Percentiles rank a stretch among this genome's conserved stretches.
These are phyloP conservation scores for Fonsecaea pedrosoi DNA, from an alignment of 2,329 filamentous ascomycete genomes.

Conservation along the genomic window DNA sequence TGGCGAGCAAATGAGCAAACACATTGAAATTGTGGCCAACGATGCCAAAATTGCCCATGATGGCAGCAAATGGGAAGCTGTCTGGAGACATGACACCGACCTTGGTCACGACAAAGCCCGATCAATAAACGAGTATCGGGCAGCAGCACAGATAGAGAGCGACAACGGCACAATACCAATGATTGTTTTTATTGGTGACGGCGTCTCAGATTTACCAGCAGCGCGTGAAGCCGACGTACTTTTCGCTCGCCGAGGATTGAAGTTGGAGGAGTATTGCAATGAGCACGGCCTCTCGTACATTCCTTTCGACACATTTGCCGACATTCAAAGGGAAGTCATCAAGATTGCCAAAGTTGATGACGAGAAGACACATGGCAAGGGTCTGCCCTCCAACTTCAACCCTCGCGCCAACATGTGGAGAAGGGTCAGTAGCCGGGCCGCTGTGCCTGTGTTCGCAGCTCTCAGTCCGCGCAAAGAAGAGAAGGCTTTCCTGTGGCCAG, in stretches of 20 bases:
- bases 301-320: constrained; percentile 70
- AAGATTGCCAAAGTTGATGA: constrained; percentile 66
- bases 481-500: constrained; percentile 69
- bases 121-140: constrained; percentile 68
- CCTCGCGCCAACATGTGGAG: constrained; percentile 73
- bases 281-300: constrained; percentile 67
- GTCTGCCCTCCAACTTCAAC: constrained; percentile 68
- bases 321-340: constrained; percentile 67
- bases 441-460: constrained; percentile 57
- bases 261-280: constrained; percentile 70
- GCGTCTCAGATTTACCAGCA: constrained; percentile 70
- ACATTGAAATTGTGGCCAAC: constrained; percentile 73
- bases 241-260: constrained; percentile 69
- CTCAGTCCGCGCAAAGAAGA: constrained; percentile 64
- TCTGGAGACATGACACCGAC: constrained; percentile 71
- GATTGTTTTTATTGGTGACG: constrained; percentile 74
- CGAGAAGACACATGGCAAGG: constrained; percentile 65
- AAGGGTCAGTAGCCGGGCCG: constrained; percentile 64
- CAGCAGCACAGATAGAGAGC: constrained; percentile 59
- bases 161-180: constrained; percentile 69
- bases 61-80: constrained; percentile 67
- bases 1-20: constrained; percentile 64
- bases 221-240: constrained; percentile 71
- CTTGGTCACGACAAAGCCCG: constrained; percentile 72
- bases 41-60: constrained; percentile 65